Evolutionary conservation across 768 basidiomycete genomes (phyloP).

Genomic region (Tylopilus plumbeoviolaceoides): DNA sequence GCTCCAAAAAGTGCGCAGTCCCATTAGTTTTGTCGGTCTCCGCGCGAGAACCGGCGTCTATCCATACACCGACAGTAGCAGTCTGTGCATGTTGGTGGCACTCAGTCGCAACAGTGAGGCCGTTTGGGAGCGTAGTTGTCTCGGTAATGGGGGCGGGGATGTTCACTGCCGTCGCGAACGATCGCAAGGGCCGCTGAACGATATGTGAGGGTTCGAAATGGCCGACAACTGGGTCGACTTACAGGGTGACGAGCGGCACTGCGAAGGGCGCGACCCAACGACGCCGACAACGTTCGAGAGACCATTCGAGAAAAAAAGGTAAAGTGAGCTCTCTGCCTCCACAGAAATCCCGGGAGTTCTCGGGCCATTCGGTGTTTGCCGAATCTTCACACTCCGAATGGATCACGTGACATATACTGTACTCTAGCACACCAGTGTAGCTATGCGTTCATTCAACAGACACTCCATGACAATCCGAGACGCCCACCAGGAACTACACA

Average conservation of each 20-base stretch:
- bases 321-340: background rate
- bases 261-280: slow-evolving; percentile 41
- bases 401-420: slow-evolving; percentile 12
- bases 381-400: slow-evolving; percentile 21
- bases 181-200: slow-evolving; percentile 51
- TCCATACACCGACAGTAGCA: slow-evolving; percentile 99
- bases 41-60: slow-evolving; percentile 95
- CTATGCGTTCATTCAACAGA: too few relatives aligned
- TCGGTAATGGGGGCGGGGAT: slow-evolving; percentile 74
- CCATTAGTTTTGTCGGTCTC: slow-evolving; percentile 95
- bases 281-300: slow-evolving; percentile 42
- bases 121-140: slow-evolving; percentile 90
- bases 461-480: slow-evolving; percentile 15
- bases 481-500: slow-evolving; percentile 38
- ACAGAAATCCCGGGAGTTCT: slow-evolving; percentile 30
- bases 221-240: slow-evolving; percentile 5
- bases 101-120: slow-evolving; percentile 93
- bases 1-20: slow-evolving; percentile 97
- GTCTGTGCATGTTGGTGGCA: slow-evolving; percentile 88
- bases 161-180: slow-evolving; percentile 72
- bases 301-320: slow-evolving; percentile 38
- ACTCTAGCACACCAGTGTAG: too few relatives aligned
- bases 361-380: slow-evolving; percentile 24
- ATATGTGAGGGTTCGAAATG: slow-evolving; percentile 1
- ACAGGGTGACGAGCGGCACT: slow-evolving; percentile 36